A percentile compares a stretch with the other conserved stretches of the same genome.
Conservation (phyloP, 768 basidiomycete species). For the Kwoniella heveanensis region DNA sequence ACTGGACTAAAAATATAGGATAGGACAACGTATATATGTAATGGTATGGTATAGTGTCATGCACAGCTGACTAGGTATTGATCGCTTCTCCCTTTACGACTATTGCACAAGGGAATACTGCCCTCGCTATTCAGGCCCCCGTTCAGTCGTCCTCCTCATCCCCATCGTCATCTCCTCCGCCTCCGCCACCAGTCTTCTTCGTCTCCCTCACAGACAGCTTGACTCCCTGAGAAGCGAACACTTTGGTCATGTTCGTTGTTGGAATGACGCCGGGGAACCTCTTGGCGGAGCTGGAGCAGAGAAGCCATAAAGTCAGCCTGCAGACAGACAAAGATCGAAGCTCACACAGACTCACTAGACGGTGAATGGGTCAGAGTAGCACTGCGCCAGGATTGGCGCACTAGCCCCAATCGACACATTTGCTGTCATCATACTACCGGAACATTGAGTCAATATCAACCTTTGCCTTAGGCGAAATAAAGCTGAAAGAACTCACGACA, state of each 20-base stretch:
- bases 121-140: no score
- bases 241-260: slow-evolving; percentile 42
- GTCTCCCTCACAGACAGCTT: slow-evolving; percentile 33
- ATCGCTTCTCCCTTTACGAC: neutral
- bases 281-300: slow-evolving; percentile 69
- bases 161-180: slow-evolving; percentile 16
- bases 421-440: slow-evolving; percentile 58
- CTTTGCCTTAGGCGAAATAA: neutral
- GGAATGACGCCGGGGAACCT: slow-evolving; percentile 82
- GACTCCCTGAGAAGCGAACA: slow-evolving; percentile 45
- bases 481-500: slow-evolving; percentile 67
- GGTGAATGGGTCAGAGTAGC: slow-evolving; percentile 77
- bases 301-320: neutral
- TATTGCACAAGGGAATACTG: no score
- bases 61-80: neutral
- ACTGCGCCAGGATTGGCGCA: slow-evolving; percentile 75
- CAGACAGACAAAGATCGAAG: neutral
- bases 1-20: neutral
- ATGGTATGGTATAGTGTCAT: neutral
- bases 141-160: slow-evolving; percentile 9
- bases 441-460: neutral
- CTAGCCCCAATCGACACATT: slow-evolving; percentile 14
- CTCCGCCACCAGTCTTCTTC: slow-evolving; percentile 15
- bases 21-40: neutral
- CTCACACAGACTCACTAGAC: slow-evolving; percentile 62